These are phyloP conservation scores for Cladophialophora carrionii DNA, from an alignment of 2,329 filamentous ascomycete species.

Conservation along the genomic window DNA sequence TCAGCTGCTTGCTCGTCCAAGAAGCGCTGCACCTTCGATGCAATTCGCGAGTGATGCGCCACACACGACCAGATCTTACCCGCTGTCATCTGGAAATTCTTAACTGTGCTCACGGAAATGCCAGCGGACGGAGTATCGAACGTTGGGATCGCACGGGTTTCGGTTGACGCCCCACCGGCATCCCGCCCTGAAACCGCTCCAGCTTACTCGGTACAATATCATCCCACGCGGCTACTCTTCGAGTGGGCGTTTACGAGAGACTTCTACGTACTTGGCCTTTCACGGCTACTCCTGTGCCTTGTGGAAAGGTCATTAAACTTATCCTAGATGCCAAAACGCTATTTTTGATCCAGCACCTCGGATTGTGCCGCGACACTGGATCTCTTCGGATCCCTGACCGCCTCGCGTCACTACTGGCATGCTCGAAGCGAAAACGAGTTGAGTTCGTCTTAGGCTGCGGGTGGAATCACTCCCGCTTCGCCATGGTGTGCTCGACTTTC, in stretches of 20 bases:
- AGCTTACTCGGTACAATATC: neutral
- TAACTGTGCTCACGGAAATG: neutral
- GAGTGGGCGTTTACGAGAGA: neutral
- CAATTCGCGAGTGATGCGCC: neutral
- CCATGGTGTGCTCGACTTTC: constrained; percentile 9
- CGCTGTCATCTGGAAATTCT: neutral
- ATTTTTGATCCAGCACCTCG: neutral
- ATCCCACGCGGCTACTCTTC: neutral
- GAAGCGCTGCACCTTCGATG: neutral
- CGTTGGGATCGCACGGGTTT: neutral
- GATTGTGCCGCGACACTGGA: neutral
- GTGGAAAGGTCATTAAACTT: neutral
- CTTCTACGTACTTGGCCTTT: neutral
- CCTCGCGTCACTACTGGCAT: neutral
- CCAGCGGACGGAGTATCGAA: neutral
- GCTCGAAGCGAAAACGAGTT: neutral
- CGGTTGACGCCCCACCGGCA: neutral
- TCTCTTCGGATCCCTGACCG: constrained; percentile 7
- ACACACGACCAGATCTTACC: neutral
- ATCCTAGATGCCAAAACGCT: neutral
- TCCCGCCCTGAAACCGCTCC: neutral
- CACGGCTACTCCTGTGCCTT: neutral
- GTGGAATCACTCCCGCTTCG: constrained; percentile 19
- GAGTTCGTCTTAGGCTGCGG: constrained; percentile 21
- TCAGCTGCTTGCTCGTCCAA: constrained; percentile 1